phyloP scores from a whole-genome alignment of 1,284 basidiomycete species.

The Austropuccinia psidii region DNA sequence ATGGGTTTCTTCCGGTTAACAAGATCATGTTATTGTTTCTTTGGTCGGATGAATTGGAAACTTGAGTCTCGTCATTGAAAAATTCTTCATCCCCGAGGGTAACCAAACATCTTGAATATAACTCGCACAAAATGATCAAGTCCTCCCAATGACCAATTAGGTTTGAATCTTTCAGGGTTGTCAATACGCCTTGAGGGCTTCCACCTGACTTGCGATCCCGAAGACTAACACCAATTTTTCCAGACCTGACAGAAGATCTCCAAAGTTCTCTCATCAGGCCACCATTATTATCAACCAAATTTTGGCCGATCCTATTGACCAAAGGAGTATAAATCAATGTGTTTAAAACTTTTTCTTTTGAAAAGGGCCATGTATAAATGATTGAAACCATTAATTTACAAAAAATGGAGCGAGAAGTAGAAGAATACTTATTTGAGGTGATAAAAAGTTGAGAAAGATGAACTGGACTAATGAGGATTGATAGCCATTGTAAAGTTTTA shows the following conservation, averaged over 20 bases:
- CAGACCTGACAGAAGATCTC: conserved; percentile 58
- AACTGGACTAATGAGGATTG: conserved; percentile 1
- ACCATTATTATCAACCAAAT: conserved; percentile 13
- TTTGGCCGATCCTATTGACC: conserved; percentile 1
- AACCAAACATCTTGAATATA: conserved; percentile 76
- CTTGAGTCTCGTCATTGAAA: conserved; percentile 53
- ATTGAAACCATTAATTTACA: conserved; percentile 52
- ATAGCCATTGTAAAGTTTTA: conserved; percentile 23
- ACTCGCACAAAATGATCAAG: conserved; percentile 68
- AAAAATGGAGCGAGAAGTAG: conserved; percentile 3
- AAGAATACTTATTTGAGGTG: conserved; percentile 8
- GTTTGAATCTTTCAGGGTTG: conserved; percentile 47
- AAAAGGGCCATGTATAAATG: conserved; percentile 56
- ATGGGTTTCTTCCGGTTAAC: conserved; percentile 57
- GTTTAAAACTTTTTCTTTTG: conserved; percentile 53
- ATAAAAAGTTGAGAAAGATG: conserved; percentile 28
- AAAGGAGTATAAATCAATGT: conserved; percentile 46
- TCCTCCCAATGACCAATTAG: conserved; percentile 50
- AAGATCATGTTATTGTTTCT: conserved; percentile 38
- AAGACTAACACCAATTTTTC: conserved; percentile 47
- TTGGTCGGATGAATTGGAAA: conserved; percentile 10
- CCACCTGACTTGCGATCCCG: conserved; percentile 55
- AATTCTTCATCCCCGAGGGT: conserved; percentile 98
- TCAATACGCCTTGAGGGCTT: conserved; percentile 50
- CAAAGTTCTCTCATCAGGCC: conserved; percentile 66